These are phyloP conservation scores for Stagonosporopsis chrysanthemi DNA, from an alignment of 2,329 filamentous ascomycete genomes.

Conservation along the genomic window DNA sequence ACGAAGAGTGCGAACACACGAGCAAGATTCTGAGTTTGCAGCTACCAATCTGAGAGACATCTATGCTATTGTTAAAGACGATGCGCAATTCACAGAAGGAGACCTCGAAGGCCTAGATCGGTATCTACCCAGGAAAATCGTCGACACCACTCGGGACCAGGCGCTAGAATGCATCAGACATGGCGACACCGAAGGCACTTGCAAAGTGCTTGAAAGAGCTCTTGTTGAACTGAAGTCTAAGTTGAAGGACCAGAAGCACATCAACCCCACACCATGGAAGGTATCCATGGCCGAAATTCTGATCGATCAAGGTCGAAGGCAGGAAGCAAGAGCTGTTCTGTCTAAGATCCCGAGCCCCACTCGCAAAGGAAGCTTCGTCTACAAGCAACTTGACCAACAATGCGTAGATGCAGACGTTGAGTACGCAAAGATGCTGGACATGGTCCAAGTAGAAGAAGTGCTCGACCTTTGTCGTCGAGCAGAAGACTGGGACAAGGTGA, in stretches of 20 bases:
- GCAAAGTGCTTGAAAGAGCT: not conserved
- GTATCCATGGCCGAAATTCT: slow-evolving; percentile 1
- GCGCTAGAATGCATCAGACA: not conserved
- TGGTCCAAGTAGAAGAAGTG: not conserved
- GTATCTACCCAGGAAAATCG: not conserved
- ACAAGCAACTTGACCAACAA: not conserved
- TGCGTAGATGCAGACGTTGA: not conserved
- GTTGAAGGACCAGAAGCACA: not conserved
- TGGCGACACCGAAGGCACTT: not conserved
- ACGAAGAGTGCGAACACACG: not conserved
- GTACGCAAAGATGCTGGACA: not conserved
- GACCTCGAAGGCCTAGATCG: not conserved
- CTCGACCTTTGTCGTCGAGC: slow-evolving; percentile 1
- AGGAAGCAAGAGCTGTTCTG: not conserved
- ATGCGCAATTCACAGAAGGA: not conserved
- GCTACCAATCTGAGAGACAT: not conserved
- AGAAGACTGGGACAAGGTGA: slow-evolving; percentile 7
- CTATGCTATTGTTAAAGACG: not conserved
- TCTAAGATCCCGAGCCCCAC: not conserved
- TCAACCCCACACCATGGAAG: not conserved
- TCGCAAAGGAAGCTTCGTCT: not conserved
- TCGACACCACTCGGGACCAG: not conserved
- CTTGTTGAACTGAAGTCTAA: not conserved
- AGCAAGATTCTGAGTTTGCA: not conserved
- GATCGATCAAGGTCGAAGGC: slow-evolving; percentile 2